Percentiles rank a stretch among this genome's conserved stretches.
Conservation (phyloP, 1,284 basidiomycete species). For the Singerocomus rubriflavus region DNA sequence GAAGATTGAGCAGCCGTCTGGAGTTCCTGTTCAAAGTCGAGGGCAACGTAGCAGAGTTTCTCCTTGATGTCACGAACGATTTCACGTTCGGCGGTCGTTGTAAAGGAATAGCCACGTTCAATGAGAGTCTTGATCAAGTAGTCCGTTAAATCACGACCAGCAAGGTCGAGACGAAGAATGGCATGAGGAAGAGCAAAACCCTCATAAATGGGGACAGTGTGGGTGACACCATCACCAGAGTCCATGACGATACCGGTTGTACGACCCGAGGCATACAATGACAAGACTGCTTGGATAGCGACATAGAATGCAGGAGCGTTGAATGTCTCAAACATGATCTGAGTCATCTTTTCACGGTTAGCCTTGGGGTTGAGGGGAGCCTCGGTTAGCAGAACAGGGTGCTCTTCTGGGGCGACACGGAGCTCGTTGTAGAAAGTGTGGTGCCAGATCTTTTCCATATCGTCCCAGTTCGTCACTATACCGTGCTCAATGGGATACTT, state of each 20-base stretch:
- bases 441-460: slow-evolving; percentile 93
- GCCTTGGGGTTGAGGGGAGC: slow-evolving; percentile 88
- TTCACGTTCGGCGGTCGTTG: slow-evolving; percentile 91
- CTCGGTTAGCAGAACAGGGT: slow-evolving; percentile 87
- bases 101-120: slow-evolving; percentile 95
- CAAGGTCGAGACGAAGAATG: slow-evolving; percentile 92
- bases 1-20: slow-evolving; percentile 92
- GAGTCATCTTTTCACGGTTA: slow-evolving; percentile 93
- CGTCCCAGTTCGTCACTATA: slow-evolving; percentile 94
- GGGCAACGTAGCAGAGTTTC: slow-evolving; percentile 96
- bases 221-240: slow-evolving; percentile 89
- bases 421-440: slow-evolving; percentile 86
- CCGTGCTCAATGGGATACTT: slow-evolving; percentile 76
- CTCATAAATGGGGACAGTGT: slow-evolving; percentile 90
- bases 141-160: slow-evolving; percentile 93
- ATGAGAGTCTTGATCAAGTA: slow-evolving; percentile 91
- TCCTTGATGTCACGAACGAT: slow-evolving; percentile 98
- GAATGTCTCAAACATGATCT: slow-evolving; percentile 96
- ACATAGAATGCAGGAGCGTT: slow-evolving; percentile 91
- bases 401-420: slow-evolving; percentile 79
- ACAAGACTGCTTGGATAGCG: slow-evolving; percentile 86
- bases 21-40: slow-evolving; percentile 96
- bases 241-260: slow-evolving; percentile 89
- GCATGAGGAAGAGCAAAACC: slow-evolving; percentile 93
- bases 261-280: slow-evolving; percentile 87